Evolutionary conservation across 768 basidiomycete genomes (phyloP).

Genomic region (Leccinum subgranulosum): DNA sequence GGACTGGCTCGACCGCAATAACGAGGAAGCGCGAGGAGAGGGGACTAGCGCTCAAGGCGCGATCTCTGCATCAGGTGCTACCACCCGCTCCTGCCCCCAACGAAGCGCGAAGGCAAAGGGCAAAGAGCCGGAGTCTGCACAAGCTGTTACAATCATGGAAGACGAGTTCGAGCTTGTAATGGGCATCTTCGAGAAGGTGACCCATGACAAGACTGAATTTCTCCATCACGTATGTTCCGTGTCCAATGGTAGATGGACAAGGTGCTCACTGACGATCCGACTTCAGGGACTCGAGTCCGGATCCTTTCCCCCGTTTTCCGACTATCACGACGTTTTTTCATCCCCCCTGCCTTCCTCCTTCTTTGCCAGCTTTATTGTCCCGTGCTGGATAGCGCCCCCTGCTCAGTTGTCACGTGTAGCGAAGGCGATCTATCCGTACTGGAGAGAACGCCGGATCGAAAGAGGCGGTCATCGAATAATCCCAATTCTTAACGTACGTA

Average conservation of each 20-base stretch:
- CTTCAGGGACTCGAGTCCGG: conserved; percentile 62
- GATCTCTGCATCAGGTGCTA: conserved; percentile 46
- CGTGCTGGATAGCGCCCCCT: conserved; percentile 66
- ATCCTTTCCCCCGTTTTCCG: conserved; percentile 67
- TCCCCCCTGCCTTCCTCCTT: conserved; percentile 53
- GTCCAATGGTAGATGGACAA: background rate
- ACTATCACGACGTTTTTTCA: conserved; percentile 69
- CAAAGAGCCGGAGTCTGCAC: conserved; percentile 71
- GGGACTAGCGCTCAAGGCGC: conserved; percentile 79
- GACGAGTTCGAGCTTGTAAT: conserved; percentile 95
- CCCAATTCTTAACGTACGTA: conserved; percentile 79
- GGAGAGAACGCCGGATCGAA: conserved; percentile 81
- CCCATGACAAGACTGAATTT: conserved; percentile 86
- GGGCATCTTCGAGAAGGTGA: conserved; percentile 89
- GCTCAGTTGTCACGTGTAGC: conserved; percentile 65
- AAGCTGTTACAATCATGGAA: conserved; percentile 70
- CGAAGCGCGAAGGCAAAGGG: conserved; percentile 79
- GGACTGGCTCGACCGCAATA: conserved; percentile 92
- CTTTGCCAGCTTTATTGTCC: conserved; percentile 68
- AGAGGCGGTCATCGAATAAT: conserved; percentile 83
- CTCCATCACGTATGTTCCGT: conserved; percentile 74
- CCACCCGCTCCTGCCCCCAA: conserved; percentile 52
- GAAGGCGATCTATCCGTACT: conserved; percentile 78
- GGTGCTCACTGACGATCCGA: background rate
- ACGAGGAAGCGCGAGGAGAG: conserved; percentile 81